phyloP scores from a whole-genome alignment of 2,329 filamentous ascomycete genomes.

The Rutstroemia sp. region DNA sequence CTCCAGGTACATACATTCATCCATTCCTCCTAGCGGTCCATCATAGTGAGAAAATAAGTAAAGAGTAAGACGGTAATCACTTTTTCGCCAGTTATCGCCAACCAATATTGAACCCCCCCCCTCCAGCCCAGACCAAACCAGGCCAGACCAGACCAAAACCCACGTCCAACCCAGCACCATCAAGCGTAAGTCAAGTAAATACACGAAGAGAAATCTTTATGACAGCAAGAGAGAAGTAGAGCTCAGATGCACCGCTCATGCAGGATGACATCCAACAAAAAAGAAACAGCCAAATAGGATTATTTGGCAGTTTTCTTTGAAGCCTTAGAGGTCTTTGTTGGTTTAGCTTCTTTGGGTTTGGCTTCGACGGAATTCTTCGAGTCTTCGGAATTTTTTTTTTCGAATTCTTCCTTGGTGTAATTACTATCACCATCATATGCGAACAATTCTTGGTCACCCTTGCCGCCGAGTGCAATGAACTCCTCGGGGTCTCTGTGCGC shows the following conservation, averaged over 20 bases:
- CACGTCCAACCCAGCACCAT: too few relatives aligned
- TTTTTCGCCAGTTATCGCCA: background rate
- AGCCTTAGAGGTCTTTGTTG: background rate
- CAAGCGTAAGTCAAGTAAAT: too few relatives aligned
- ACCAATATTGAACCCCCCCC: background rate
- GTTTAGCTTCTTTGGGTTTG: background rate
- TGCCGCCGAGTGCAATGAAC: constrained; percentile 79
- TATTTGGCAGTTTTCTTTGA: constrained; percentile 1
- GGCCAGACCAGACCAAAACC: too few relatives aligned
- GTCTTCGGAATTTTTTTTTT: background rate
- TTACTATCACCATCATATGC: constrained; percentile 43
- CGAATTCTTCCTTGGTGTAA: constrained; percentile 5
- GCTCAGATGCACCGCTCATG: too few relatives aligned
- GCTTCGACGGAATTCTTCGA: background rate
- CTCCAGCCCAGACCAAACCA: background rate
- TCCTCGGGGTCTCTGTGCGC: constrained; percentile 61
- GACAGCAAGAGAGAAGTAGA: background rate
- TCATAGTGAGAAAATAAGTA: background rate
- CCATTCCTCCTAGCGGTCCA: background rate
- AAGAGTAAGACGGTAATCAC: background rate
- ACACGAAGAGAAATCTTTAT: background rate
- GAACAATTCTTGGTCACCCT: constrained; percentile 75
- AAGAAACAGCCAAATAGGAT: background rate
- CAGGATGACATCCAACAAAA: too few relatives aligned
- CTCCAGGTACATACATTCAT: background rate